Base-by-base conservation (phyloP, 441 rosid genomes). In the Adansonia madagascariensis region DNA sequence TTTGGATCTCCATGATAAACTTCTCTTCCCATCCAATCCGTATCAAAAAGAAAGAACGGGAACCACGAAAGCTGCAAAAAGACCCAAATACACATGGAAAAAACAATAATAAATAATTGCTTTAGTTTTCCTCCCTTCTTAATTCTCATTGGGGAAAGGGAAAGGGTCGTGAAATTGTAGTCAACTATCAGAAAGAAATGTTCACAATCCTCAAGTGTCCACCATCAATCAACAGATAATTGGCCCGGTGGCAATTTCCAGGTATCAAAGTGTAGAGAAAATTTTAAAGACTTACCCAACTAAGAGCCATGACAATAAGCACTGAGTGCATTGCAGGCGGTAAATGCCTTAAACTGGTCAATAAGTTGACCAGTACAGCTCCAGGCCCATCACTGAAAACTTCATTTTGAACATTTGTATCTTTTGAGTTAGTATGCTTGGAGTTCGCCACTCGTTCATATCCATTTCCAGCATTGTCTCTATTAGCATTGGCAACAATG, bases 21-120 rank as follows among this genome's bases (percentile, higher is more conserved):
- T 87, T 96, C 98, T 83, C 97, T 90, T 56, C 99, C 99, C 99
- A 96, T 96, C 99, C 99, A 96, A 85, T 96, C 98, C 43, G 97
- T 92, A 86, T 96, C 98, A 72, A 94, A 95, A 74, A 96, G 90
- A 85, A 96, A 92, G 91, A 94, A 92, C 8, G 98, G 99, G 82
- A 96, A 96, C 98, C 97, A 94, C 67, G 98, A 92, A 75, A 96
- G 79, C 97, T 94, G 89, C 91, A 89, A 73, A 79, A 82, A 79
- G 35, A 77, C 41, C 74, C 70, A 2, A 56, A 73, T 64, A 60
- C 49, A 39, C 79, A 66, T 61, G 11, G 72, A 75, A 55, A 71
- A 31, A 47, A 81, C 3, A 77, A 74, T 31, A 76, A 15, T 52
- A 49, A 63, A 49, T 50, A 1, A 12, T 27, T 62, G 68, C 5